These are phyloP conservation scores for Lentinula lateritia DNA, from an alignment of 768 basidiomycete species.

Conservation along the genomic window DNA sequence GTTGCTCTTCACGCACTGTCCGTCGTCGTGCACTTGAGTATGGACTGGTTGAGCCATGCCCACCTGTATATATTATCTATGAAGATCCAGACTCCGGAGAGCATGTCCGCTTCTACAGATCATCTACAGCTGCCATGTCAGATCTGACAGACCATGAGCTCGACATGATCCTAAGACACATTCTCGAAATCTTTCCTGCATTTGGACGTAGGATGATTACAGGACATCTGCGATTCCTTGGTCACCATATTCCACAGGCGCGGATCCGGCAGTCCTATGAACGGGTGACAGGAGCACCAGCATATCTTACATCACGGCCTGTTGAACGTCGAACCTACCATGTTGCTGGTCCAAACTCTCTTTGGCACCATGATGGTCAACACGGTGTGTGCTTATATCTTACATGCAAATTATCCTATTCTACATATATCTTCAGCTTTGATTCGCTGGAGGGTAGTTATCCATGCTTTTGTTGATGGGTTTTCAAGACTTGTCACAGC, in stretches of 20 bases:
- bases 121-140: conserved; percentile 14
- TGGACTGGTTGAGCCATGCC: conserved; percentile 16
- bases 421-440: conserved; percentile 1
- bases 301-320: conserved; percentile 17
- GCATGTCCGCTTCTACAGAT: conserved; percentile 4
- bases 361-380: conserved; percentile 14
- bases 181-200: conserved; percentile 15
- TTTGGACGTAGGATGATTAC: conserved; percentile 17
- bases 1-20: conserved; percentile 15
- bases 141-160: conserved; percentile 15
- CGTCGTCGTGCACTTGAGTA: conserved; percentile 19
- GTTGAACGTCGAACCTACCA: not conserved
- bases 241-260: conserved; percentile 9
- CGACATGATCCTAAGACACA: conserved; percentile 12
- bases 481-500: conserved; percentile 14
- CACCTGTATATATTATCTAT: conserved; percentile 13
- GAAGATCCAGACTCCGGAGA: conserved; percentile 8
- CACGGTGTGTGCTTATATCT: conserved; percentile 10
- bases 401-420: too few species aligned
- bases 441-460: conserved; percentile 8
- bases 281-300: conserved; percentile 10
- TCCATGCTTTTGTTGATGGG: conserved; percentile 12
- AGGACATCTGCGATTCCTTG: conserved; percentile 11
- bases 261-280: conserved; percentile 11
- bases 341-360: too few species aligned